Base-by-base conservation (phyloP, 2,329 filamentous ascomycete species). In the Pleoardoris graminearum region DNA sequence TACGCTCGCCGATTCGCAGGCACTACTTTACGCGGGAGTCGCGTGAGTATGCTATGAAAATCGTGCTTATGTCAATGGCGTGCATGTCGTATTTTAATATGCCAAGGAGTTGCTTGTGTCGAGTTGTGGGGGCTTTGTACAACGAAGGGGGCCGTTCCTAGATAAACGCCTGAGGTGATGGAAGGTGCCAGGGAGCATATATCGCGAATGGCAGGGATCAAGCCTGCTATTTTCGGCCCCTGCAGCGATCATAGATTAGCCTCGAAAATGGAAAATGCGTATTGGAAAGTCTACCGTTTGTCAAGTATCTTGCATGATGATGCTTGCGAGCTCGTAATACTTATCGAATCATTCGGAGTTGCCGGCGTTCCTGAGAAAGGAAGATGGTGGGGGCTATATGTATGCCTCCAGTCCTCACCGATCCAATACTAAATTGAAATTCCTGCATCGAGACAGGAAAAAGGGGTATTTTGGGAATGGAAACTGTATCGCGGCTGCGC, bases 71-170 rank as follows among this genome's bases (percentile, higher is more conserved):
- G 17, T 33, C 23, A 25, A 21, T 8, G 19, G 23, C 23, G 27
- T 14, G 25, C 41, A 19, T 22, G 14, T 32, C 27, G 41, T 33
- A 17, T 2, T 43, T 16, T 25, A 30, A 27, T 23, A 30, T 19
- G 32, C 43, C 43, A 36, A 23, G 30, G 10, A 12, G 6, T 25
- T 27, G 32, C 21, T 14, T 11, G 22, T 46, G 22, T 37, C 14
- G 43, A 45, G 29, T 45, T 45, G 42, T 45, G 29, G 41, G 33
- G 42, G 42, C 42, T 35, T 45, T 45, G 42, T 35, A 19, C 30
- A 25, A n/a, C 11, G n/a, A 16, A 16, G 25, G 12, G 43, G 43
- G 17, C 43, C 19, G 21, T 35, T 46, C 19, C n/a, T 23, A 12
- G 19, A 45, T 6, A 19, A 37, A 37, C 22, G 16, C 16, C 22